phyloP scores from a whole-genome alignment of 352 stramenopile genomes.

The Phytophthora ramorum region DNA sequence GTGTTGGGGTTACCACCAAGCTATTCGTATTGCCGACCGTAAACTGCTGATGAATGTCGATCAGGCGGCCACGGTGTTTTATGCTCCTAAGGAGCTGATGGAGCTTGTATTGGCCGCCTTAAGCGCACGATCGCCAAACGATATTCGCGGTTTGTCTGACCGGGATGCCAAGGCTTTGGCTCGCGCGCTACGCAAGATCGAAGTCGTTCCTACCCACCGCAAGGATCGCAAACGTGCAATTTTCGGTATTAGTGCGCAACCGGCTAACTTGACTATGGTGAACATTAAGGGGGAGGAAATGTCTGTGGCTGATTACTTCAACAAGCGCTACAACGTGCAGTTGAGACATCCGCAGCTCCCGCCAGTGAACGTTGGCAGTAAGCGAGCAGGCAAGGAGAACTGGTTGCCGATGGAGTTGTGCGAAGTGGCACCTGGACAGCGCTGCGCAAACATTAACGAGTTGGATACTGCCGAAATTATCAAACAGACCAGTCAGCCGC shows the following conservation, averaged over 20 bases:
- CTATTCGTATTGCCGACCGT: conserved; percentile 55
- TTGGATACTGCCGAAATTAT: conserved; percentile 88
- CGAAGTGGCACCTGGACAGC: conserved; percentile 70
- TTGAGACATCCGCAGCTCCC: conserved; percentile 74
- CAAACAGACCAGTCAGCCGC: conserved; percentile 59
- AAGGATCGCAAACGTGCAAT: conserved; percentile 67
- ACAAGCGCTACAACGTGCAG: conserved; percentile 57
- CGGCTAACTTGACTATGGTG: conserved; percentile 54
- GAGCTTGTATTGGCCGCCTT: conserved; percentile 54
- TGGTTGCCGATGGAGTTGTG: conserved; percentile 90
- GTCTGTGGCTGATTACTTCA: conserved; percentile 72
- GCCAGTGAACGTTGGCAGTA: conserved; percentile 73
- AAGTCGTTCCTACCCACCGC: conserved; percentile 63
- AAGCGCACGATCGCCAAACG: conserved; percentile 40
- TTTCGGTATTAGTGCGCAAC: conserved; percentile 52
- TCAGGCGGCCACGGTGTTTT: conserved; percentile 75
- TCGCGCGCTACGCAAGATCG: conserved; percentile 58
- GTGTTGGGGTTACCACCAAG: conserved; percentile 81
- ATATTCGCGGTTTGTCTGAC: conserved; percentile 48
- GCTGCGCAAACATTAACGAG: conserved; percentile 79
- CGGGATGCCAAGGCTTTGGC: conserved; percentile 42
- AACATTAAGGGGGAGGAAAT: conserved; percentile 63
- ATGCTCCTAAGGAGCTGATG: conserved; percentile 58
- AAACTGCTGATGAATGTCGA: conserved; percentile 81
- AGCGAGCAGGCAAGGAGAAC: conserved; percentile 46